A percentile compares a stretch with the other conserved stretches of the same genome.
phyloP scores from a whole-genome alignment of 768 basidiomycete genomes.

The Russula brevipes region DNA sequence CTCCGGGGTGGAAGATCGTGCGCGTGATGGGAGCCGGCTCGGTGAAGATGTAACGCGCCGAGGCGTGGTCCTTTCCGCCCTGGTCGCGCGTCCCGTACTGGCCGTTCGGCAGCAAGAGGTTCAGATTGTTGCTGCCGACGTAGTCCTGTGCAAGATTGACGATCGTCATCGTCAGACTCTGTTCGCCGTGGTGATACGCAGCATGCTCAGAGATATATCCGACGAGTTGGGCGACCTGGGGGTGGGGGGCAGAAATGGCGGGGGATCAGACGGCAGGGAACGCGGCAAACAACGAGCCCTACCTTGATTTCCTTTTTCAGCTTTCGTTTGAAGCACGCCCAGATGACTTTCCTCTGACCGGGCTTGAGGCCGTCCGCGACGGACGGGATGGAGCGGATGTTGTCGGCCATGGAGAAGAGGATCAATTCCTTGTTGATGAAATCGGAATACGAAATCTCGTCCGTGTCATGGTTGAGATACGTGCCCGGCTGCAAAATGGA shows the following conservation, averaged over 20 bases:
- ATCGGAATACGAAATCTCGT: constrained; percentile 82
- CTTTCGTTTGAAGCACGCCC: constrained; percentile 94
- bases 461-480: constrained; percentile 81
- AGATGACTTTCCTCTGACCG: constrained; percentile 94
- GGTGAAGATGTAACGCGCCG: constrained; percentile 95
- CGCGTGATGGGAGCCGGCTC: constrained; percentile 69
- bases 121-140: constrained; percentile 94
- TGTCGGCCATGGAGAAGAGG: constrained; percentile 99
- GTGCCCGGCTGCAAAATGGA: constrained; percentile 69
- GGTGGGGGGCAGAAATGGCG: not conserved
- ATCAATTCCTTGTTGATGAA: constrained; percentile 99
- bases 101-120: constrained; percentile 80
- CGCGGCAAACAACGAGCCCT: not conserved
- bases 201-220: constrained; percentile 94
- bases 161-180: constrained; percentile 81
- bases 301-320: constrained; percentile 90
- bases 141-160: constrained; percentile 90
- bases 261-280: not conserved
- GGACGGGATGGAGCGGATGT: constrained; percentile 95
- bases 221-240: constrained; percentile 85
- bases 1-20: constrained; percentile 70
- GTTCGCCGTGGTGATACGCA: constrained; percentile 96
- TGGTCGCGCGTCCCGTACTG: constrained; percentile 92
- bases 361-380: constrained; percentile 94
- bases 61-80: constrained; percentile 96